Evolutionary conservation across 2,329 filamentous ascomycete species (phyloP), one percentile per base, ranked within the genome.

Genomic region (Aspergillus latus): DNA sequence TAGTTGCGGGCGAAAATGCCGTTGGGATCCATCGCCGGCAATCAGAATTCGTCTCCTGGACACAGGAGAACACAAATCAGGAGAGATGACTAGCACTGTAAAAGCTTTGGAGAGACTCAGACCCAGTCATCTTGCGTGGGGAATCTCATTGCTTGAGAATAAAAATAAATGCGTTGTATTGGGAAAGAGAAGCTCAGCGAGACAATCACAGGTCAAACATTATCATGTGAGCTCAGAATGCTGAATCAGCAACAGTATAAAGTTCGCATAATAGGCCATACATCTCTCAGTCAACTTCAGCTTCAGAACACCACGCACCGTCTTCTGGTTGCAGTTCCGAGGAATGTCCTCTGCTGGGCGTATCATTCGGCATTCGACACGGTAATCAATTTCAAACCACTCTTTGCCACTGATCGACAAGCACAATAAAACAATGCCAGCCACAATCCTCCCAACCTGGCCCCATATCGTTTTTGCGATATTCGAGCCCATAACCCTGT

Each of bases 401-500:
- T 21, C 44, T 5, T 21, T 42, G 39, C 39, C 39, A 42, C 15
- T 21, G 16, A 16, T 16, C 39, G 13, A 36, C 43, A 34, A 16
- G 13, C 29, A 47, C 29, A 16, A 15, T 47, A 21, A 30, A 51
- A 64, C 47, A 54, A 68, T 68, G 65, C 59, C 52, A 1, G 43
- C 65, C 5, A 73, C 85, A 29, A 80, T 82, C 59, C 78, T 90
- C 21, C 87, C 88, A 2, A 67, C 78, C 2, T 78, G 89, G 65
- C 88, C 88, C 10, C 80, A 85, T 58, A 69, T 88, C 47, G 76
- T 89, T 48, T 89, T 90, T 62, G 88, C 85, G 32, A 70, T 89
- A 52, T 68, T 89, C 42, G 88, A 90, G 71, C 88, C 88, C 32
- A 76, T 89, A 57, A 86, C 85, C 21, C 78, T 88, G 85, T 88